These are phyloP conservation scores for Microdochium nivale DNA, from an alignment of 2,329 filamentous ascomycete genomes.

Conservation along the genomic window DNA sequence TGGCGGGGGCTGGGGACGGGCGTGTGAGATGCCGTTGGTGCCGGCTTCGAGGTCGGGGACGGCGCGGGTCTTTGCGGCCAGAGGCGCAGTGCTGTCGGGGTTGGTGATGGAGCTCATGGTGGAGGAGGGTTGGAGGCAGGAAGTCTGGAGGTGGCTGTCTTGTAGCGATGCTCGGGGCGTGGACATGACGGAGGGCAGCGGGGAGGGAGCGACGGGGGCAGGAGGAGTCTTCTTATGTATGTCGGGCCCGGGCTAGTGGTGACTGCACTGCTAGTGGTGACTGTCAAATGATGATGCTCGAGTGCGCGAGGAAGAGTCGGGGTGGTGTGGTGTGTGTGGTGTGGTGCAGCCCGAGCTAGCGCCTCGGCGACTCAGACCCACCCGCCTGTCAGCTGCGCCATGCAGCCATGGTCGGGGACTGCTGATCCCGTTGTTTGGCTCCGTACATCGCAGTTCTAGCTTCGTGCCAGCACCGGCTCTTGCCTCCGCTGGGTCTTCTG, in stretches of 20 bases:
- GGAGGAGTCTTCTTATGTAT: too few species aligned
- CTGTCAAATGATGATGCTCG: not conserved
- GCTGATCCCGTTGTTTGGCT: too few species aligned
- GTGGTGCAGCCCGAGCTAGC: too few species aligned
- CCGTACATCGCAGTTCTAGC: too few species aligned
- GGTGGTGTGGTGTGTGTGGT: not conserved
- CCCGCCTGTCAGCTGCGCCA: too few species aligned
- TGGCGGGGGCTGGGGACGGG: slow-evolving; percentile 32
- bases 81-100: not conserved
- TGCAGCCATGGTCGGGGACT: too few species aligned
- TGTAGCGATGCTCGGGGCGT: not conserved
- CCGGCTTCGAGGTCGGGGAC: not conserved
- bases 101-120: not conserved
- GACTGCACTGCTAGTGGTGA: not conserved
- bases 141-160: not conserved
- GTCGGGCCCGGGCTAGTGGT: too few species aligned
- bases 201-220: too few species aligned
- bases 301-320: not conserved
- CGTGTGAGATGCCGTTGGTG: not conserved
- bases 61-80: not conserved
- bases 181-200: too few species aligned
- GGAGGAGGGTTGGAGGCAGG: not conserved
- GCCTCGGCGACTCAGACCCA: too few species aligned
- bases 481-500: too few species aligned
- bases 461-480: too few species aligned